Conservation (phyloP, 495 filamentous ascomycete species). For the Barbatosphaeria neglecta region DNA sequence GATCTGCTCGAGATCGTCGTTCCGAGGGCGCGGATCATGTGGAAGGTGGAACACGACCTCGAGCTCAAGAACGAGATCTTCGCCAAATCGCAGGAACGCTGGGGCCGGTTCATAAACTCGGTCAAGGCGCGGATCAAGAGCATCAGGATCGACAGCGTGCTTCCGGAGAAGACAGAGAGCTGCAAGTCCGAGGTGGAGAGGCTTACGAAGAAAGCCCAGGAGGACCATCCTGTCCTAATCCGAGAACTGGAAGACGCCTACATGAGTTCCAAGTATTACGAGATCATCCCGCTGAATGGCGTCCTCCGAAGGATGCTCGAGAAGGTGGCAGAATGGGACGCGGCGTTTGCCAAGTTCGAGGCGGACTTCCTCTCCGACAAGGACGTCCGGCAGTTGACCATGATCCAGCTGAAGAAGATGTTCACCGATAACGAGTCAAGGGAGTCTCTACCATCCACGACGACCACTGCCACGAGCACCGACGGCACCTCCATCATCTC, state of each 20-base stretch:
- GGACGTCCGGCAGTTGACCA: slow-evolving; percentile 84
- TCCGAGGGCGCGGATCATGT: slow-evolving; percentile 77
- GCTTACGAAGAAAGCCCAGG: slow-evolving; percentile 60
- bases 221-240: slow-evolving; percentile 63
- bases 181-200: slow-evolving; percentile 72
- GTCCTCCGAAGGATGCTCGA: slow-evolving; percentile 83
- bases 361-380: slow-evolving; percentile 94
- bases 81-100: slow-evolving; percentile 60
- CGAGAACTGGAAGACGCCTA: slow-evolving; percentile 80
- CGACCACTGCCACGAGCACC: slow-evolving; percentile 50
- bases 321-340: slow-evolving; percentile 89
- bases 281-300: slow-evolving; percentile 84
- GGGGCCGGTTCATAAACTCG: slow-evolving; percentile 76
- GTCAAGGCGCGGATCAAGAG: slow-evolving; percentile 71
- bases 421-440: slow-evolving; percentile 82
- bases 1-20: slow-evolving; percentile 93
- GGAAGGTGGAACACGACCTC: slow-evolving; percentile 93
- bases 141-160: slow-evolving; percentile 81
- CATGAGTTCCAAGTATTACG: slow-evolving; percentile 86
- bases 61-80: slow-evolving; percentile 88
- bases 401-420: slow-evolving; percentile 86
- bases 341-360: slow-evolving; percentile 79
- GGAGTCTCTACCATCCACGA: slow-evolving; percentile 52
- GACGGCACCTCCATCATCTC: slow-evolving; percentile 37
- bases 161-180: slow-evolving; percentile 70